Evolutionary conservation across 306 rosid species (phyloP), one percentile per base, ranked within the genome.

Genomic region (Sindora glabra): DNA sequence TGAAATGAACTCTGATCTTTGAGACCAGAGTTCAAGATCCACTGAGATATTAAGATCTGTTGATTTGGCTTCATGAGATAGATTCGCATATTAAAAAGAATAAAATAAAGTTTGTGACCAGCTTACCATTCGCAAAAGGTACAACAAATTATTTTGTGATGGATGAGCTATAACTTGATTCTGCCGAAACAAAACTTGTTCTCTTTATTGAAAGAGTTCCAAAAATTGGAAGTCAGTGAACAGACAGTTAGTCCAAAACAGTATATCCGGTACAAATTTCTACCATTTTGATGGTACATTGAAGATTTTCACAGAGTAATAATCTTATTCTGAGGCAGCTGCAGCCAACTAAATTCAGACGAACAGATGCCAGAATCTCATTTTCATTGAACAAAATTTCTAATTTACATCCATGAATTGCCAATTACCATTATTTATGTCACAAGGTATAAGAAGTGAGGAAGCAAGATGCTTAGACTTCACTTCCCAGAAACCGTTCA

Each of bases 391-490:
- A 61, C 17, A 38, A 36, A 29, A 53, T 50, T 22, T 57, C 68
- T 54, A 40, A 69, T 78, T 69, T 73, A 69, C 79, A 73, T 12
- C 18, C 76, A 62, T 73, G 54, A 53, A 59, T 55, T 73, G 76
- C 65, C 17, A 47, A 55, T 78, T 78, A 78, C 77, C 77, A 74
- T 69, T 74, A 78, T 65, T 74, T 65, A 74, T 74, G 60, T 65
- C 69, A 65, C 79, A 70, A 23, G 19, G 64, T 24, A 32, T 26
- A 56, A 74, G 80, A 55, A 70, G 71, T 69, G 73, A 65, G 64
- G 55, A 60, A 55, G 60, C 19, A 47, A 69, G 65, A 53, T 34
- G 65, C 54, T 64, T 27, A 57, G 49, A 49, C 54, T 40, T 64
- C n/a, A n/a, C n/a, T n/a, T n/a, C n/a, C 60, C 67, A 59, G 10